A percentile compares a stretch with the other conserved stretches of the same genome.
phyloP scores from a whole-genome alignment of 1,284 basidiomycete species.

The Heterobasidion irregulare region DNA sequence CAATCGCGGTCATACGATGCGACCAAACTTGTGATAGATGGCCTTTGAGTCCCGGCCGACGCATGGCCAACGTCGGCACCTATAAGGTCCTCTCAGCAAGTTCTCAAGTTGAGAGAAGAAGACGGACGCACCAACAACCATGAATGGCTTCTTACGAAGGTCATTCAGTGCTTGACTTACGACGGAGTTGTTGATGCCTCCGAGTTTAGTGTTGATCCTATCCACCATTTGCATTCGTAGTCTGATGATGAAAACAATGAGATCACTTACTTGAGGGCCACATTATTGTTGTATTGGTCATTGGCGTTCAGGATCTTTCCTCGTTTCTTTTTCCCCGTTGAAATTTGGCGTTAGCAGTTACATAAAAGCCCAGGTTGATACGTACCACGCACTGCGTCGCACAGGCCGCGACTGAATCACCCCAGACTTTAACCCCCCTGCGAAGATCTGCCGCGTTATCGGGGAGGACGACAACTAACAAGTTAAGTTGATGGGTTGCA shows the following conservation, averaged over 20 bases:
- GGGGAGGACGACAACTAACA: conserved; percentile 18
- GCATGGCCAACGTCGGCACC: conserved; percentile 48
- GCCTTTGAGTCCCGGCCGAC: conserved; percentile 31
- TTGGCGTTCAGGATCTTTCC: conserved; percentile 23
- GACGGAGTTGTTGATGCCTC: conserved; percentile 29
- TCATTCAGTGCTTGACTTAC: background rate
- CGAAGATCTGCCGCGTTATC: conserved; percentile 23
- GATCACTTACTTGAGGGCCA: conserved; percentile 35
- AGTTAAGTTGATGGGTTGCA: background rate
- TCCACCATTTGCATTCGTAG: background rate
- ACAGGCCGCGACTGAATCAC: conserved; percentile 24
- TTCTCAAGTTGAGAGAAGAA: background rate
- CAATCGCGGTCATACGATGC: conserved; percentile 35
- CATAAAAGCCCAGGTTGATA: background rate
- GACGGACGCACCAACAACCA: background rate
- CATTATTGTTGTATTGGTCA: conserved; percentile 41
- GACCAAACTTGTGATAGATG: conserved; percentile 47
- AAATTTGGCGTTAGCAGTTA: background rate
- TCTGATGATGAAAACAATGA: background rate
- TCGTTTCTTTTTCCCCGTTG: conserved; percentile 13
- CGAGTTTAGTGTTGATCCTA: conserved; percentile 39
- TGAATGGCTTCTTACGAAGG: background rate
- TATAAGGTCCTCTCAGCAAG: conserved; percentile 14
- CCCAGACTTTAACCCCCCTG: conserved; percentile 33
- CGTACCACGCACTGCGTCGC: conserved; percentile 24